phyloP scores from a whole-genome alignment of 2,329 filamentous ascomycete genomes.

The Cercospora berteroae region DNA sequence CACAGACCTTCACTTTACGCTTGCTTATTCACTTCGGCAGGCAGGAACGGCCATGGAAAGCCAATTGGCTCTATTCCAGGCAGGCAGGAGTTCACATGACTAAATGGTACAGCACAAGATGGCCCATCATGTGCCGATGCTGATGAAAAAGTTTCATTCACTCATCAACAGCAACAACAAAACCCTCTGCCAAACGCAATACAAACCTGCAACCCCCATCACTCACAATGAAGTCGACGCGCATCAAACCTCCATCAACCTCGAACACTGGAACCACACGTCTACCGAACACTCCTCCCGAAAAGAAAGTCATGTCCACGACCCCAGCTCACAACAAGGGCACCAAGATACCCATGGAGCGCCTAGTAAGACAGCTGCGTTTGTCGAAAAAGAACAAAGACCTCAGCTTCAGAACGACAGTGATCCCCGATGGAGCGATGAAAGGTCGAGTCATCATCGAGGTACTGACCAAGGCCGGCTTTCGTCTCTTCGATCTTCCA shows the following conservation, averaged over 20 bases:
- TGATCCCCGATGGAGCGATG: slow-evolving; percentile 20
- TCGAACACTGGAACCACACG: too few relatives aligned
- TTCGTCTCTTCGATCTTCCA: slow-evolving; percentile 25
- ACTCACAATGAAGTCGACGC: too few relatives aligned
- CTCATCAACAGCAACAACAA: background rate
- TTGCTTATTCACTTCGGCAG: background rate
- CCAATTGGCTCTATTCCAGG: background rate
- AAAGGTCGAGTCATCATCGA: slow-evolving; percentile 24
- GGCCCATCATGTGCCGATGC: background rate
- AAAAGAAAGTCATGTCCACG: too few relatives aligned
- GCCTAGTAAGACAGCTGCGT: too few relatives aligned
- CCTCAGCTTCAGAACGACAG: slow-evolving; percentile 12
- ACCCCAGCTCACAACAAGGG: too few relatives aligned
- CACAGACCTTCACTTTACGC: background rate
- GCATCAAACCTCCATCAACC: too few relatives aligned
- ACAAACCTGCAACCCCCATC: too few relatives aligned
- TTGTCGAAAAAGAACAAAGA: background rate
- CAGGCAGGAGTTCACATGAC: background rate
- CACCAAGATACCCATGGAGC: too few relatives aligned
- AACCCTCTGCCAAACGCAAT: too few relatives aligned
- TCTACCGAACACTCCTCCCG: too few relatives aligned
- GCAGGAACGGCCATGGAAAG: background rate
- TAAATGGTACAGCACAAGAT: background rate
- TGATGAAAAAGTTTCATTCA: background rate
- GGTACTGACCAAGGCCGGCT: slow-evolving; percentile 10